phyloP scores from a whole-genome alignment of 805 yeast genomes.

The Scheffersomyces stipitis region DNA sequence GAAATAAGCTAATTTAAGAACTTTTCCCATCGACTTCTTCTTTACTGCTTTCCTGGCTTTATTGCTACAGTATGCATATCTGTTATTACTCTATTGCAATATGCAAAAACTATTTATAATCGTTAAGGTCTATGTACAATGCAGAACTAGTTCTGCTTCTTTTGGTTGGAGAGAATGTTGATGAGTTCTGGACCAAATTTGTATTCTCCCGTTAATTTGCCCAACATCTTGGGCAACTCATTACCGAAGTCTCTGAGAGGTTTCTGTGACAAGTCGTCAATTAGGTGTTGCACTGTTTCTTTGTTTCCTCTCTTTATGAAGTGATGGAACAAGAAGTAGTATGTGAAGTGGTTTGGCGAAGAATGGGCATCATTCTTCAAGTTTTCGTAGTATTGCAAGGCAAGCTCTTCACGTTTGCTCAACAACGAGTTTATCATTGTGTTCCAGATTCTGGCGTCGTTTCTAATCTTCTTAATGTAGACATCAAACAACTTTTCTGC shows the following conservation, averaged over 20 bases:
- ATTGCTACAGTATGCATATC: no score
- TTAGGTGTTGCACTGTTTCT: constrained; percentile 30
- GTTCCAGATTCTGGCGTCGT: constrained; percentile 42
- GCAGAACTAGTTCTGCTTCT: not conserved
- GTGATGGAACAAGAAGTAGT: constrained; percentile 44
- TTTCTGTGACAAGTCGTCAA: constrained; percentile 37
- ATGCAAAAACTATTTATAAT: no score
- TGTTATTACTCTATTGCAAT: no score
- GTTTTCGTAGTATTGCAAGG: constrained; percentile 39
- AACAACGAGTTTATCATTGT: constrained; percentile 34
- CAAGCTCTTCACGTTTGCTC: constrained; percentile 33
- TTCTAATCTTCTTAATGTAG: constrained; percentile 33
- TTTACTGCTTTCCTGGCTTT: no score
- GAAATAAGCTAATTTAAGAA: no score
- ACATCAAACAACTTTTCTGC: constrained; percentile 34
- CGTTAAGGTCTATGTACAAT: no score
- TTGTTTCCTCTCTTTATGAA: constrained; percentile 32
- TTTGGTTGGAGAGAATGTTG: not conserved
- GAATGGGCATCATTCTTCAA: constrained; percentile 25
- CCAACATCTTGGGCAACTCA: constrained; percentile 37
- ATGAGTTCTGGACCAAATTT: constrained; percentile 1
- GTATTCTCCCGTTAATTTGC: constrained; percentile 2
- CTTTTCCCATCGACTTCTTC: no score
- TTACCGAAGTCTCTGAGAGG: constrained; percentile 35
- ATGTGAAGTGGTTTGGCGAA: constrained; percentile 52